Conservation (phyloP, 2,329 filamentous ascomycete genomes). For the Didymella pinodella region DNA sequence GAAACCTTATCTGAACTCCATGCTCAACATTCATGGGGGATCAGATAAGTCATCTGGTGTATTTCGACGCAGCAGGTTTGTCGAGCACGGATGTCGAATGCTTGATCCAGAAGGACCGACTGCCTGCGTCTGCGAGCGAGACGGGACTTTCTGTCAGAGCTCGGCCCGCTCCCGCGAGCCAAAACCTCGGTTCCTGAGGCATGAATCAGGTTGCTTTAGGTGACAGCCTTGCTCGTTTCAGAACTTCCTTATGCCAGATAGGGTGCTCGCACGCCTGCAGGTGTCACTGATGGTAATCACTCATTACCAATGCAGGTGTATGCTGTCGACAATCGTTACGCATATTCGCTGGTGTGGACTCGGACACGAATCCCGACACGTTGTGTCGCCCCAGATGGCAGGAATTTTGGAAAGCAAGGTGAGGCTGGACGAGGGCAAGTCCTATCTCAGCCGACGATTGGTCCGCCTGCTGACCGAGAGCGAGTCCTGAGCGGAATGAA, state of each 20-base stretch:
- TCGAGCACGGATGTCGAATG: not conserved
- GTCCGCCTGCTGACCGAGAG: not conserved
- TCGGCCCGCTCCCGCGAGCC: constrained; percentile 24
- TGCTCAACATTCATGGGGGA: not conserved
- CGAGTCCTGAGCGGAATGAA: not conserved
- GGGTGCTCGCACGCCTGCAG: not conserved
- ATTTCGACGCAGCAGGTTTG: not conserved
- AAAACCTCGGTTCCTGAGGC: constrained; percentile 22
- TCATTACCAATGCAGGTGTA: not conserved
- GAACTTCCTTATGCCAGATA: not conserved
- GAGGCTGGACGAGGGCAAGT: not conserved
- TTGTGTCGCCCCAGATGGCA: not conserved
- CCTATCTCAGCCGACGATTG: not conserved
- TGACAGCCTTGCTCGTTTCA: constrained; percentile 2
- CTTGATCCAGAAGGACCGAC: constrained; percentile 15
- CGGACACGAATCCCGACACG: not conserved
- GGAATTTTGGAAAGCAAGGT: constrained; percentile 3
- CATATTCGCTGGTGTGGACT: not conserved
- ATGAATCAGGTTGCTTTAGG: constrained; percentile 12
- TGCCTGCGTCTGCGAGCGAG: constrained; percentile 14
- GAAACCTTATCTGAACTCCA: constrained; percentile 6
- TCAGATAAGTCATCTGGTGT: not conserved
- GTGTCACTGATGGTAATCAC: not conserved
- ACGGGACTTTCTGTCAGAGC: constrained; percentile 22
- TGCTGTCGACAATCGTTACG: not conserved